A percentile compares a stretch with the other conserved stretches of the same genome.
These are phyloP conservation scores for Tritrichomonas foetus DNA, from an alignment of 208 protist genomes.

Conservation along the genomic window DNA sequence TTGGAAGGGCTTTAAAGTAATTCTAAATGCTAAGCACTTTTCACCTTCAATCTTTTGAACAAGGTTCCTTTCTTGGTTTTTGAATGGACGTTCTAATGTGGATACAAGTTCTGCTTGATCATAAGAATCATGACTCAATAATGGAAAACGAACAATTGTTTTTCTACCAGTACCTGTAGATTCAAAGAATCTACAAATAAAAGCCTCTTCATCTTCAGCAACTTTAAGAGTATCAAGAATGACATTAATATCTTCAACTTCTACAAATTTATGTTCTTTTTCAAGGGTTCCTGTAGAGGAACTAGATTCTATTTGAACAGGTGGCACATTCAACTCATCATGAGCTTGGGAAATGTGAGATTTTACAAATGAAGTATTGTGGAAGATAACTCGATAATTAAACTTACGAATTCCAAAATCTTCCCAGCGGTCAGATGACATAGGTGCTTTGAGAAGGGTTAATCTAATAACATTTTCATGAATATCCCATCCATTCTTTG, in stretches of 20 bases:
- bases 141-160: not conserved
- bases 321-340: not conserved
- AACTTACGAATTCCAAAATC: not conserved
- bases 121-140: too few relatives aligned
- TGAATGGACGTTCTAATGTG: not conserved
- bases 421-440: not conserved
- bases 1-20: too few relatives aligned
- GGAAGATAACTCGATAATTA: not conserved
- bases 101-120: not conserved
- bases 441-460: not conserved
- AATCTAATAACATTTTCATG: not conserved
- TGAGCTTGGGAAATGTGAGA: not conserved
- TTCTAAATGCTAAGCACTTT: too few relatives aligned
- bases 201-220: not conserved
- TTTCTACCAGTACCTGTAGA: not conserved
- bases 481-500: not conserved
- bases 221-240: not conserved
- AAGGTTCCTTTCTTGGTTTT: too few relatives aligned
- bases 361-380: not conserved
- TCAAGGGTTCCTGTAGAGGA: not conserved
- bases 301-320: not conserved
- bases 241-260: not conserved
- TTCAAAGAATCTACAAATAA: not conserved
- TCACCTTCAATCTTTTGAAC: too few relatives aligned
- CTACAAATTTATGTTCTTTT: not conserved